A percentile compares a stretch with the other conserved stretches of the same genome.
Evolutionary conservation across 2,329 filamentous ascomycete genomes (phyloP).

Genomic region (Colletotrichum musicola): DNA sequence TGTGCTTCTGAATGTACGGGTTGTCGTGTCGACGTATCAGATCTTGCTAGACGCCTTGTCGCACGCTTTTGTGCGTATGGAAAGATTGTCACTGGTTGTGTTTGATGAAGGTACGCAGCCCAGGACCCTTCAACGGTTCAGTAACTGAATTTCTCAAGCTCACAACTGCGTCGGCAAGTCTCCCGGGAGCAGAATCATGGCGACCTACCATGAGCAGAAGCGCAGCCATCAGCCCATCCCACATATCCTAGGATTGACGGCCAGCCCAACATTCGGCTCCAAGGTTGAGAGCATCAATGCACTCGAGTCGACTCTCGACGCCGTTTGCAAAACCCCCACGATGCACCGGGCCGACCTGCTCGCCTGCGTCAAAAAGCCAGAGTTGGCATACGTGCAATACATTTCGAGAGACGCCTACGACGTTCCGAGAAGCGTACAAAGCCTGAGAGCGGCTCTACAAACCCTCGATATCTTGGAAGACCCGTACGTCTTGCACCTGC

Average conservation of each 20-base stretch:
- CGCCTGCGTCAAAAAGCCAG: constrained; percentile 75
- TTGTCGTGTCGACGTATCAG: constrained; percentile 85
- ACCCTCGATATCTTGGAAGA: constrained; percentile 70
- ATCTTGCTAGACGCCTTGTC: constrained; percentile 79
- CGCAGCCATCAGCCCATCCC: constrained; percentile 61
- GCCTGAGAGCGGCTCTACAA: constrained; percentile 55
- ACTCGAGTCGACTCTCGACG: constrained; percentile 78
- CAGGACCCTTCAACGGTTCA: neutral
- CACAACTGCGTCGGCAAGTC: constrained; percentile 78
- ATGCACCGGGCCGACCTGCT: constrained; percentile 77
- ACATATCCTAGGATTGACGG: constrained; percentile 81
- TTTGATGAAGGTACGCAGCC: constrained; percentile 81
- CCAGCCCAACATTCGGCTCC: constrained; percentile 78
- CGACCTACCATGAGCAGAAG: constrained; percentile 70
- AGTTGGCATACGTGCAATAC: constrained; percentile 57
- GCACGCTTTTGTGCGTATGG: constrained; percentile 79
- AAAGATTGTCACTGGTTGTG: constrained; percentile 75
- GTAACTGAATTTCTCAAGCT: constrained; percentile 59
- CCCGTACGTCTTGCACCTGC: constrained; percentile 67
- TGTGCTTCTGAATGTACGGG: constrained; percentile 71
- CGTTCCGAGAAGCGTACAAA: constrained; percentile 54
- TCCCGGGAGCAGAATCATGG: constrained; percentile 79
- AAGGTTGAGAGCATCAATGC: constrained; percentile 65
- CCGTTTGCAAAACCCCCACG: constrained; percentile 77
- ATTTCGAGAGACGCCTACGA: constrained; percentile 28